A percentile compares a stretch with the other conserved stretches of the same genome.
These are phyloP conservation scores for Plantago coronopus DNA, from an alignment of 305 asterid species.

Conservation along the genomic window DNA sequence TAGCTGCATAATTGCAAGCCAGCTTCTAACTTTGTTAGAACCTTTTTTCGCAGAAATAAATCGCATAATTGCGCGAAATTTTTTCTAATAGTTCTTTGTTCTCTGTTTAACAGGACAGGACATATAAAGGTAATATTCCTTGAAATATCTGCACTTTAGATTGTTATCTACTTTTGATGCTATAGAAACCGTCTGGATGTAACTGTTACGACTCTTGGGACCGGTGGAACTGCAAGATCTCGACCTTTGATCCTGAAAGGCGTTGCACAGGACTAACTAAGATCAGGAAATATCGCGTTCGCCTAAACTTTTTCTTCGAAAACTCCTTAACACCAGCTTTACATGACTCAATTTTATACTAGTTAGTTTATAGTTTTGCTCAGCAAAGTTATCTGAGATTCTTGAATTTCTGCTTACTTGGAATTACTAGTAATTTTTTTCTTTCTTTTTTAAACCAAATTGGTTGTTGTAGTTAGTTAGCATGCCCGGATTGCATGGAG, in stretches of 20 bases:
- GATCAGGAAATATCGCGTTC: conserved; percentile 2
- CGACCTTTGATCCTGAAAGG: background rate
- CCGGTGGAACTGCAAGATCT: background rate
- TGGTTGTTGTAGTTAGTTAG: conserved; percentile 50
- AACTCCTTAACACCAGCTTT: conserved; percentile 38
- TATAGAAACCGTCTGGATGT: background rate
- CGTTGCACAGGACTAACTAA: background rate
- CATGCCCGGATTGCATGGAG: conserved; percentile 64
- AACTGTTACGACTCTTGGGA: no score
- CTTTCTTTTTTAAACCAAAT: conserved; percentile 5
- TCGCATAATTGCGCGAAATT: background rate
- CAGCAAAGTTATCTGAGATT: conserved; percentile 8
- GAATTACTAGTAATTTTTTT: background rate
- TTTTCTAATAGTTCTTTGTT: background rate
- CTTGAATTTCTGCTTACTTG: background rate
- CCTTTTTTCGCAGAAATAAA: background rate
- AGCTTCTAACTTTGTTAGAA: conserved; percentile 4
- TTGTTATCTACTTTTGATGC: background rate
- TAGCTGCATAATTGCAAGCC: background rate
- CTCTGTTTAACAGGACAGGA: background rate
- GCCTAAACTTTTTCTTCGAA: conserved; percentile 14
- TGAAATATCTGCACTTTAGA: background rate
- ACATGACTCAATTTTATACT: conserved; percentile 30
- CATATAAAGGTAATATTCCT: background rate
- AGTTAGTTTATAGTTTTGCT: conserved; percentile 2